Conservation (phyloP, 2,329 filamentous ascomycete genomes). For the Penicillium sp. region DNA sequence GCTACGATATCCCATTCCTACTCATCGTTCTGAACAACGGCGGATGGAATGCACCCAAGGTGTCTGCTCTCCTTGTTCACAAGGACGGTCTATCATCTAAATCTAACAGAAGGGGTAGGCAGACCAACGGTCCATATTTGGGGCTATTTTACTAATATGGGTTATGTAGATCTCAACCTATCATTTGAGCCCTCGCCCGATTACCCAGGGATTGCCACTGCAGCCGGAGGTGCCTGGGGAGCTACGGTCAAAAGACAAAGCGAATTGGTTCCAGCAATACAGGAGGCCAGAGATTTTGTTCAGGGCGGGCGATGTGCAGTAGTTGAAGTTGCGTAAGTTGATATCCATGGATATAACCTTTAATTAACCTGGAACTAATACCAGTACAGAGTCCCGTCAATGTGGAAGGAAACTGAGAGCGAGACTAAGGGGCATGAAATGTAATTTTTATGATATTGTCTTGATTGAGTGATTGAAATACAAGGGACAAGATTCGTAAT, state of each 20-base stretch:
- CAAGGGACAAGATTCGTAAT: background rate
- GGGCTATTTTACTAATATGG: background rate
- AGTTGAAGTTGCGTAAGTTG: background rate
- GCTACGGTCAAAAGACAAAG: slow-evolving; percentile 53
- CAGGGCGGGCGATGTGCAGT: background rate
- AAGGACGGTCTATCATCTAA: slow-evolving; percentile 59
- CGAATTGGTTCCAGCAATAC: slow-evolving; percentile 53
- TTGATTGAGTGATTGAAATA: background rate
- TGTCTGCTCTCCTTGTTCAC: slow-evolving; percentile 60
- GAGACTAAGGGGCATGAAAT: no score
- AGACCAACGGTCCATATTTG: background rate
- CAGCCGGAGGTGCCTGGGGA: slow-evolving; percentile 56
- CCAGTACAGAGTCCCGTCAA: background rate
- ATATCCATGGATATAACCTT: background rate
- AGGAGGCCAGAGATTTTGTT: slow-evolving; percentile 44
- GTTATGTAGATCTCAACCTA: slow-evolving; percentile 59
- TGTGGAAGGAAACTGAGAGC: background rate
- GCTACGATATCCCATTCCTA: slow-evolving; percentile 63
- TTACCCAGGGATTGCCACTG: slow-evolving; percentile 64
- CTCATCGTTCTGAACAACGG: slow-evolving; percentile 67
- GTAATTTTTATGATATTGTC: background rate
- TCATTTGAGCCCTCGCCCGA: slow-evolving; percentile 62
- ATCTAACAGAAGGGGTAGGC: slow-evolving; percentile 43
- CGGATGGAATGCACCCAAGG: slow-evolving; percentile 58
- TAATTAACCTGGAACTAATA: background rate